phyloP scores from a whole-genome alignment of 1,284 basidiomycete species.

The Cutaneotrichosporon cyanovorans region DNA sequence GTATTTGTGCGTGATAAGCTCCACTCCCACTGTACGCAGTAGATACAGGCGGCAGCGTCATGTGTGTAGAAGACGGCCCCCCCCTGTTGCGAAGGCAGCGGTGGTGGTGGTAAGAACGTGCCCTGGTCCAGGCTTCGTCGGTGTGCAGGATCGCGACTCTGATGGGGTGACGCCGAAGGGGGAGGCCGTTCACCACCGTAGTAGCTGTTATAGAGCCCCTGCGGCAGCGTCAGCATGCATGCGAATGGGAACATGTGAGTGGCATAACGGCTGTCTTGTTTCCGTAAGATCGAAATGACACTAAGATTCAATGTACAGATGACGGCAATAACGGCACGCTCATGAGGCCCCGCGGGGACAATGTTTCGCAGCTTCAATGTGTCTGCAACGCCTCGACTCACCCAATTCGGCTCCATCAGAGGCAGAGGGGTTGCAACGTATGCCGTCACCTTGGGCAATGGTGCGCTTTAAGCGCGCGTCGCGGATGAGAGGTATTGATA shows the following conservation, averaged over 20 bases:
- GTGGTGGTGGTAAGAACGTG: constrained; percentile 18
- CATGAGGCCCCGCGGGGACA: too few species aligned
- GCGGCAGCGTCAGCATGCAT: constrained; percentile 2
- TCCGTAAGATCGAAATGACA: too few species aligned
- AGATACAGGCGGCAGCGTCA: constrained; percentile 19
- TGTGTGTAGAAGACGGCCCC: constrained; percentile 3
- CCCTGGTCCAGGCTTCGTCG: constrained; percentile 17
- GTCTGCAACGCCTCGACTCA: too few species aligned
- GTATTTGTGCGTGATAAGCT: constrained; percentile 4
- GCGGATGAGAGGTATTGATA: neutral
- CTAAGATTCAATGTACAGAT: too few species aligned
- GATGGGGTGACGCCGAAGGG: constrained; percentile 11
- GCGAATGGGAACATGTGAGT: too few species aligned
- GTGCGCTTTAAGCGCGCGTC: neutral
- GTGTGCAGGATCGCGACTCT: constrained; percentile 10
- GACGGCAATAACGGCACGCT: too few species aligned
- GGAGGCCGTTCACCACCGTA: constrained; percentile 18
- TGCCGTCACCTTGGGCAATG: constrained; percentile 14
- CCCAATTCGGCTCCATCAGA: constrained; percentile 28
- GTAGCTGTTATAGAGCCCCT: constrained; percentile 23
- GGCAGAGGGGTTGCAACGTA: constrained; percentile 3
- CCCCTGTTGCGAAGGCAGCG: constrained; percentile 5
- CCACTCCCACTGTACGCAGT: constrained; percentile 7
- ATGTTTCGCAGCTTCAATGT: too few species aligned
- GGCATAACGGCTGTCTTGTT: too few species aligned